These are phyloP conservation scores for Tilletia indica DNA, from an alignment of 1,284 basidiomycete species.

Conservation along the genomic window DNA sequence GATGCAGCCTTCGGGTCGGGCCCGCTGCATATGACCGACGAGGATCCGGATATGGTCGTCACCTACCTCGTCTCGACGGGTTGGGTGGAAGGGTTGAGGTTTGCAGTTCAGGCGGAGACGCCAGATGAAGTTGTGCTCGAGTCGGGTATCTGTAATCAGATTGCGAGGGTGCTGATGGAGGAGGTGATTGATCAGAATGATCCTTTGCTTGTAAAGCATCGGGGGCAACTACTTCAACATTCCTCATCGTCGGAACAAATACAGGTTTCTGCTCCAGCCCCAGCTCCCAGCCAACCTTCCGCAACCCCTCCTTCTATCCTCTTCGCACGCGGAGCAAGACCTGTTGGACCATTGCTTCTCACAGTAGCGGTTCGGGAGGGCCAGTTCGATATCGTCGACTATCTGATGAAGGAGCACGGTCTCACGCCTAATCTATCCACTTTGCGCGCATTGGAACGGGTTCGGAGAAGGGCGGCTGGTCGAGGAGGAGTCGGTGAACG, in stretches of 20 bases:
- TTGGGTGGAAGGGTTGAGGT: neutral
- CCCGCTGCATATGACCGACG: no score
- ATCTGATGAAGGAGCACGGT: slow-evolving; percentile 1
- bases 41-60: no score
- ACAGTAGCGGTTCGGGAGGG: neutral
- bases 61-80: neutral
- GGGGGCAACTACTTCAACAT: neutral
- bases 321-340: neutral
- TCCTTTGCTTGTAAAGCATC: neutral
- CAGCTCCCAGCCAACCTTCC: neutral
- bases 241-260: neutral
- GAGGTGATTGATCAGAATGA: neutral
- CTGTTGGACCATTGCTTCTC: neutral
- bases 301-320: neutral
- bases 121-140: slow-evolving; percentile 8
- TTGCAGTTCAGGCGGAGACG: neutral
- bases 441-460: neutral
- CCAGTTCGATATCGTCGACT: slow-evolving; percentile 7
- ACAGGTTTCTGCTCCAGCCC: neutral
- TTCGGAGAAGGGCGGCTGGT: neutral
- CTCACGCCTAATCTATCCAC: neutral
- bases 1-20: neutral
- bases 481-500: no score
- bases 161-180: slow-evolving; percentile 1
- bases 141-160: neutral